phyloP scores from a whole-genome alignment of 2,329 filamentous ascomycete species.

The Aspergillus fructus region DNA sequence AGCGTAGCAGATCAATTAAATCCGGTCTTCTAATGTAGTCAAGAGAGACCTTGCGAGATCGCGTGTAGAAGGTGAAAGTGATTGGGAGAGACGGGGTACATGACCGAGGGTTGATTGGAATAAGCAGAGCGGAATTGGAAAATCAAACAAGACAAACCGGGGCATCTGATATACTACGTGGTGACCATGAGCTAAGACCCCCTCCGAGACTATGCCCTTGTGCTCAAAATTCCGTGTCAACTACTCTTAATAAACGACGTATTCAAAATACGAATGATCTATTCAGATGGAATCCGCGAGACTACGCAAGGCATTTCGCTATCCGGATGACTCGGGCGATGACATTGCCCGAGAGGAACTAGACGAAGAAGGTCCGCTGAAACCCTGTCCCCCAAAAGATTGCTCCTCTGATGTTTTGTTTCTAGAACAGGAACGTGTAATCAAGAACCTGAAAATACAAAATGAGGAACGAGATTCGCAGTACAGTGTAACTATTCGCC shows the following conservation, averaged over 20 bases:
- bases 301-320: constrained; percentile 74
- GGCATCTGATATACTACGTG: background rate
- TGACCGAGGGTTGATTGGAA: constrained; percentile 3
- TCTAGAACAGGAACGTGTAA: constrained; percentile 44
- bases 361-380: constrained; percentile 68
- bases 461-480: constrained; percentile 40
- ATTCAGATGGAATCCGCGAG: constrained; percentile 56
- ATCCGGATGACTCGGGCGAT: constrained; percentile 62
- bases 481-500: constrained; percentile 36
- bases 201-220: background rate
- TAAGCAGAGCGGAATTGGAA: background rate
- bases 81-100: background rate
- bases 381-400: background rate
- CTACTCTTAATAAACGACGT: background rate
- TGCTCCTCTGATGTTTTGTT: background rate
- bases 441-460: constrained; percentile 34
- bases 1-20: background rate
- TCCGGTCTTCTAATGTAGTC: background rate
- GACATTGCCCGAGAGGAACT: constrained; percentile 60
- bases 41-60: background rate
- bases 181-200: background rate
- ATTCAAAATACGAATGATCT: background rate
- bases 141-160: constrained; percentile 21
- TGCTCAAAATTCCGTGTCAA: background rate
- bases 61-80: background rate